Conservation (phyloP, 2,329 filamentous ascomycete genomes). For the Trichophaea hybrida region DNA sequence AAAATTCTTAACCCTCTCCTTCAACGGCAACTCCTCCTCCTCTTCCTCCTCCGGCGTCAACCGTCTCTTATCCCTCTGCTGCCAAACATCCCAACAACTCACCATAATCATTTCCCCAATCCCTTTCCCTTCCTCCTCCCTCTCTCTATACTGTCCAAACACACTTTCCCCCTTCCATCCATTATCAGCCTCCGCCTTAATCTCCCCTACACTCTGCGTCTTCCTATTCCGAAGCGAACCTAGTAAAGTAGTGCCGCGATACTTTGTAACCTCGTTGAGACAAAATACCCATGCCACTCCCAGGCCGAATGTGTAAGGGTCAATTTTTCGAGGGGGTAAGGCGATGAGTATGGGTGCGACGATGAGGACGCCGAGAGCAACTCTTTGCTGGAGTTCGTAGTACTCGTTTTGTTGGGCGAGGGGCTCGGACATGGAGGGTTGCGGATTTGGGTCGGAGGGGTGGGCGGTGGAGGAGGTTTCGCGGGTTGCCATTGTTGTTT, state of each 20-base stretch:
- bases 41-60: slow-evolving; percentile 14
- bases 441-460: background rate
- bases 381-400: background rate
- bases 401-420: background rate
- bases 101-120: slow-evolving; percentile 18
- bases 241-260: background rate
- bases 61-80: slow-evolving; percentile 23
- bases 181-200: background rate
- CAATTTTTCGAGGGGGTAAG: slow-evolving; percentile 48
- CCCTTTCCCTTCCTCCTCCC: slow-evolving; percentile 15
- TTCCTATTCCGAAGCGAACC: background rate
- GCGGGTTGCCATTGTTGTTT: background rate
- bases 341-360: slow-evolving; percentile 32
- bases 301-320: slow-evolving; percentile 45
- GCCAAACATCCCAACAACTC: slow-evolving; percentile 20
- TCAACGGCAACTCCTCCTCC: slow-evolving; percentile 14
- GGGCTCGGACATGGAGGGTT: background rate
- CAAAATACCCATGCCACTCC: slow-evolving; percentile 37
- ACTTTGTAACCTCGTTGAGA: slow-evolving; percentile 35
- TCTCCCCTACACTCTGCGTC: background rate
- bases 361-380: background rate
- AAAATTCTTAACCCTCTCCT: slow-evolving; percentile 30
- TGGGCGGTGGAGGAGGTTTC: background rate
- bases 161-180: slow-evolving; percentile 15
- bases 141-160: slow-evolving; percentile 7